Evolutionary conservation across 345 rosid genomes (phyloP).

Genomic region (Sonneratia caseolaris): DNA sequence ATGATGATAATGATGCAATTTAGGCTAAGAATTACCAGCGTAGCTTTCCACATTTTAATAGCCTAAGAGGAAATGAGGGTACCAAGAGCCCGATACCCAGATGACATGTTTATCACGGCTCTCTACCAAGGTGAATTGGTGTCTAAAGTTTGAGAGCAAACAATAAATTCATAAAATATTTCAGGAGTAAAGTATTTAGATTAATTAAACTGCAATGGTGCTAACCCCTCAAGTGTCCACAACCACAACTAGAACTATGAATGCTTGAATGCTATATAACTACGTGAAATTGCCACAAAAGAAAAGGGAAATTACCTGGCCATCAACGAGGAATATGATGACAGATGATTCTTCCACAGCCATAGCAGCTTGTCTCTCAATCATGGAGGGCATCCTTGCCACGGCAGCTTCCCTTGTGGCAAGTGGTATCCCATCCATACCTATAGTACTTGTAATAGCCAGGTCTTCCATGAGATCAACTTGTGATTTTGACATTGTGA

Average conservation of each 20-base stretch:
- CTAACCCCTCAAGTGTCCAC: background rate
- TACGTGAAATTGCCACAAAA: background rate
- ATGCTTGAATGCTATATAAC: background rate
- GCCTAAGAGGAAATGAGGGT: background rate
- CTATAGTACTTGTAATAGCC: slow-evolving; percentile 67
- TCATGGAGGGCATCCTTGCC: slow-evolving; percentile 96
- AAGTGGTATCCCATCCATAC: slow-evolving; percentile 89
- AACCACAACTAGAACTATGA: background rate
- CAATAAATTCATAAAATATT: background rate
- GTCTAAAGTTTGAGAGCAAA: background rate
- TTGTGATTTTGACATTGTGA: slow-evolving; percentile 70
- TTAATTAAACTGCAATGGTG: background rate
- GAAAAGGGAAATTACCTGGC: slow-evolving; percentile 48
- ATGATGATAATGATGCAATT: background rate
- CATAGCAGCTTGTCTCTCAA: slow-evolving; percentile 86
- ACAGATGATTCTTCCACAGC: slow-evolving; percentile 87
- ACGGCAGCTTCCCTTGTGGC: slow-evolving; percentile 82
- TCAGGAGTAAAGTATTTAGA: background rate
- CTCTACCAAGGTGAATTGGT: background rate
- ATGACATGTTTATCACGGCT: background rate
- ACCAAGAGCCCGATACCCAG: background rate
- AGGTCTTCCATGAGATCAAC: slow-evolving; percentile 68
- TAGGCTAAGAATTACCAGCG: background rate
- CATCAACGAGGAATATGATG: slow-evolving; percentile 81
- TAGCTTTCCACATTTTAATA: background rate